Percentiles rank a stretch among this genome's conserved stretches.
These are phyloP conservation scores for Fusarium pseudograminearum DNA, from an alignment of 2,329 filamentous ascomycete genomes.

Conservation along the genomic window DNA sequence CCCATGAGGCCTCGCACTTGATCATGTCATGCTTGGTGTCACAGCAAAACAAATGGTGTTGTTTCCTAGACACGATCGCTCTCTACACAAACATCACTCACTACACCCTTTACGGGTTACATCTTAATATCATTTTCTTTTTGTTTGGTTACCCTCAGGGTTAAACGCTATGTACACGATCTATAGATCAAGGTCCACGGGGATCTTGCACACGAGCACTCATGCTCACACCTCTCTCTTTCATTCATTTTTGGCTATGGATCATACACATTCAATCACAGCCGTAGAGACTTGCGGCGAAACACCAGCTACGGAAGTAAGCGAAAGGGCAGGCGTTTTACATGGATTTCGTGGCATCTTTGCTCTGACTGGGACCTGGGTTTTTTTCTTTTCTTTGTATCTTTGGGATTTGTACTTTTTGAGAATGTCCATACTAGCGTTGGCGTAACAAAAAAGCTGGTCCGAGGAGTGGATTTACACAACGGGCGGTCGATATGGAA, in stretches of 20 bases:
- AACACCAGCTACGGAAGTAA: slow-evolving; percentile 26
- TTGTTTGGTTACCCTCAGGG: slow-evolving; percentile 9
- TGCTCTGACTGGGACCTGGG: background rate
- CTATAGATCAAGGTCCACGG: slow-evolving; percentile 42
- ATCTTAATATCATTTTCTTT: slow-evolving; percentile 36
- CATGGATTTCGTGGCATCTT: slow-evolving; percentile 21
- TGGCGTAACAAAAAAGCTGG: slow-evolving; percentile 49
- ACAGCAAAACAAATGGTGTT: background rate
- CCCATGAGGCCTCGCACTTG: slow-evolving; percentile 43
- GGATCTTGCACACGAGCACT: slow-evolving; percentile 32
- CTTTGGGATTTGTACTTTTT: slow-evolving; percentile 31
- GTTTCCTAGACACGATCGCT: background rate
- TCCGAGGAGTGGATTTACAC: slow-evolving; percentile 23
- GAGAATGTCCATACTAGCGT: slow-evolving; percentile 49
- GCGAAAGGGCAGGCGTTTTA: slow-evolving; percentile 40
- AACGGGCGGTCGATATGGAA: slow-evolving; percentile 17
- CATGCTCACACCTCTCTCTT: slow-evolving; percentile 22
- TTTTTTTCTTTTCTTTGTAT: slow-evolving; percentile 27
- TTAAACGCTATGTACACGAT: slow-evolving; percentile 40
- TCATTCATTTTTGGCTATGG: slow-evolving; percentile 21
- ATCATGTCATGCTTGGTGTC: slow-evolving; percentile 9
- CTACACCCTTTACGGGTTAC: slow-evolving; percentile 13
- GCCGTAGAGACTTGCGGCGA: slow-evolving; percentile 25
- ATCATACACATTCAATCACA: slow-evolving; percentile 21
- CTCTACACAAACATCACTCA: background rate